Evolutionary conservation across 306 rosid genomes (phyloP).

Genomic region (Vicia faba): DNA sequence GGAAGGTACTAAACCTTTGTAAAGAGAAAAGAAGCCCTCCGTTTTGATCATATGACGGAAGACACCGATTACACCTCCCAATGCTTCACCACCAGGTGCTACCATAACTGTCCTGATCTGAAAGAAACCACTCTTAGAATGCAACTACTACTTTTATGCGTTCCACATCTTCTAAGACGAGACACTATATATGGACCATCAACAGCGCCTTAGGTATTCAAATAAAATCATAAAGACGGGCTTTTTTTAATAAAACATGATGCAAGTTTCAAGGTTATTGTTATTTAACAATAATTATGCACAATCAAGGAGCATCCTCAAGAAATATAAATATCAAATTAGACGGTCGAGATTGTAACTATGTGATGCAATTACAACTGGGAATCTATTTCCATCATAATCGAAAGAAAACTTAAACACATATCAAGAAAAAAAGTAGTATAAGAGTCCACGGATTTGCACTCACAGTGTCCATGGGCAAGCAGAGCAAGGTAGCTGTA

Average conservation of each 20-base stretch:
- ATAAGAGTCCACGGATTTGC: background rate
- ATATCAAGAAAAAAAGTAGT: slow-evolving; percentile 26
- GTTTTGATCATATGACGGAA: slow-evolving; percentile 81
- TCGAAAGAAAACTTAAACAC: slow-evolving; percentile 17
- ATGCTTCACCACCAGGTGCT: slow-evolving; percentile 97
- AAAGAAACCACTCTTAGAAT: slow-evolving; percentile 42
- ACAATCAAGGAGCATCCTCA: slow-evolving; percentile 24
- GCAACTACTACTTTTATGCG: slow-evolving; percentile 4
- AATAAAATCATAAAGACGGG: slow-evolving; percentile 6
- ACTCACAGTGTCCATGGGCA: slow-evolving; percentile 95
- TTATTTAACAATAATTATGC: slow-evolving; percentile 13
- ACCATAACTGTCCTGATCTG: slow-evolving; percentile 95
- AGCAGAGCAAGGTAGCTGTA: slow-evolving; percentile 84
- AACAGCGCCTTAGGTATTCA: slow-evolving; percentile 16
- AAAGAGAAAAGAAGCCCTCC: slow-evolving; percentile 91
- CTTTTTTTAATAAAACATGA: background rate
- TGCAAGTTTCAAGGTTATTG: slow-evolving; percentile 11
- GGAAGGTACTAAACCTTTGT: slow-evolving; percentile 93
- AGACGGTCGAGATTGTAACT: background rate
- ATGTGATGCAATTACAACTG: background rate
- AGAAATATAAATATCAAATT: background rate
- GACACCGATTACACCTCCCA: slow-evolving; percentile 88
- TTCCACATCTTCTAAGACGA: slow-evolving; percentile 7
- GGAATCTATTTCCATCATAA: slow-evolving; percentile 13
- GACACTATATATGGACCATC: slow-evolving; percentile 16